Evolutionary conservation across 2,329 filamentous ascomycete species (phyloP).

Genomic region (Exophiala calicioides): DNA sequence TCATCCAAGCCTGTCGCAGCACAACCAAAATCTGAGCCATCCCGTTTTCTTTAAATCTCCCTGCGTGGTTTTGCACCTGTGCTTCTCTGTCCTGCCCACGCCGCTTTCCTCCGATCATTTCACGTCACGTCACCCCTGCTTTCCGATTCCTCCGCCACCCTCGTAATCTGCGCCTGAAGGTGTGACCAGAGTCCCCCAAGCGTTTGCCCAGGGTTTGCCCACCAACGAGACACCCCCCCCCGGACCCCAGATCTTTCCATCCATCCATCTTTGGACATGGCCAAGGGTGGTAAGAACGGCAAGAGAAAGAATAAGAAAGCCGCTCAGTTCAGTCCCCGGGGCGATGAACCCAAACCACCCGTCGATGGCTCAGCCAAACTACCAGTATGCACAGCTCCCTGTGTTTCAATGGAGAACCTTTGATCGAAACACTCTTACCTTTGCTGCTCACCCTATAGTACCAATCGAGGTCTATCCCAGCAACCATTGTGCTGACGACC

Average conservation of each 20-base stretch:
- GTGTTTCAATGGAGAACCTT: constrained; percentile 45
- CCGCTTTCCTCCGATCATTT: constrained; percentile 17
- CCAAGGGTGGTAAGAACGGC: constrained; percentile 35
- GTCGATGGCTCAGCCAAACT: constrained; percentile 39
- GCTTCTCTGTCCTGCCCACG: constrained; percentile 19
- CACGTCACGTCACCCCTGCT: constrained; percentile 26
- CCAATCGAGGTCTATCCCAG: constrained; percentile 22
- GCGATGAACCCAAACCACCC: constrained; percentile 35
- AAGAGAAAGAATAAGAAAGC: constrained; percentile 41
- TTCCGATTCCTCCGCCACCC: constrained; percentile 20
- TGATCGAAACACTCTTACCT: constrained; percentile 43
- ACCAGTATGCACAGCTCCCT: constrained; percentile 48
- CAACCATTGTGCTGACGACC: constrained; percentile 26
- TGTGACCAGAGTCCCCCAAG: constrained; percentile 18
- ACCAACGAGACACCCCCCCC: constrained; percentile 3
- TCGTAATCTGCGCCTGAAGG: constrained; percentile 22
- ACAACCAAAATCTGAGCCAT: constrained; percentile 15
- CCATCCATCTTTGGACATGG: constrained; percentile 42
- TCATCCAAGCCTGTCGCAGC: constrained; percentile 12
- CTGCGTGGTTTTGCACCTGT: constrained; percentile 12
- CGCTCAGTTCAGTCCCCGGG: constrained; percentile 31
- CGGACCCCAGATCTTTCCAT: constrained; percentile 27
- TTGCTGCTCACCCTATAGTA: constrained; percentile 39
- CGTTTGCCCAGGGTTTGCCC: constrained; percentile 13
- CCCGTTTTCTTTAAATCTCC: constrained; percentile 14